Conservation (phyloP, 441 rosid species). For the Erodium moschatum region DNA sequence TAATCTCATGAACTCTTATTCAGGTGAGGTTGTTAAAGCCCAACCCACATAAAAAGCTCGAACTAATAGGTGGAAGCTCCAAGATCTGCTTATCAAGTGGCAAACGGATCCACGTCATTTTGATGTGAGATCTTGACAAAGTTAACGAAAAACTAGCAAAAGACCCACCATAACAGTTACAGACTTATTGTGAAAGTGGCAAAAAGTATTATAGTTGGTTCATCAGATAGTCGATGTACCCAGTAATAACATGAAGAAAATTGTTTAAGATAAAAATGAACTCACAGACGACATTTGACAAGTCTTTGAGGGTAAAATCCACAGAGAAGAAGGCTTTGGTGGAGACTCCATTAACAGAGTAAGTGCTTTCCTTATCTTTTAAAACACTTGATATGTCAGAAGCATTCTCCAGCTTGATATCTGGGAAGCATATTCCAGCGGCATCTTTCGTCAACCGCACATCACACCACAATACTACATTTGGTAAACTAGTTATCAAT, state of each 20-base stretch:
- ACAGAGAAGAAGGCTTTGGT: slow-evolving; percentile 4
- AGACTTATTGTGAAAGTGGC: neutral
- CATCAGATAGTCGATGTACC: neutral
- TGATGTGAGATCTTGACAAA: too few relatives aligned
- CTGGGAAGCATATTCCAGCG: slow-evolving; percentile 64
- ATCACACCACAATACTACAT: slow-evolving; percentile 62
- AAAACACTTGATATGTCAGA: slow-evolving; percentile 22
- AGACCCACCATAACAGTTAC: neutral
- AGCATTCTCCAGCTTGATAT: slow-evolving; percentile 43
- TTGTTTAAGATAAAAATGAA: slow-evolving; percentile 9
- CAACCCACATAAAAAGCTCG: too few relatives aligned
- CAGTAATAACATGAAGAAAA: neutral
- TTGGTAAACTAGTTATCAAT: slow-evolving; percentile 23
- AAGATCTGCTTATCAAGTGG: too few relatives aligned
- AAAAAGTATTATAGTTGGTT: neutral
- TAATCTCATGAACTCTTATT: neutral
- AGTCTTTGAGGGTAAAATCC: slow-evolving; percentile 8
- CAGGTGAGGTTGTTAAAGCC: neutral
- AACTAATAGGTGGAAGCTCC: too few relatives aligned
- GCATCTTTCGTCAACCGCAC: slow-evolving; percentile 73
- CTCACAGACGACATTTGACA: slow-evolving; percentile 37
- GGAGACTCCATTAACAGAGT: neutral
- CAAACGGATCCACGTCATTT: too few relatives aligned
- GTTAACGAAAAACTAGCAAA: neutral
- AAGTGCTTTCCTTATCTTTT: neutral